These are phyloP conservation scores for Anisodus tanguticus DNA, from an alignment of 257 asterid species.

Conservation along the genomic window DNA sequence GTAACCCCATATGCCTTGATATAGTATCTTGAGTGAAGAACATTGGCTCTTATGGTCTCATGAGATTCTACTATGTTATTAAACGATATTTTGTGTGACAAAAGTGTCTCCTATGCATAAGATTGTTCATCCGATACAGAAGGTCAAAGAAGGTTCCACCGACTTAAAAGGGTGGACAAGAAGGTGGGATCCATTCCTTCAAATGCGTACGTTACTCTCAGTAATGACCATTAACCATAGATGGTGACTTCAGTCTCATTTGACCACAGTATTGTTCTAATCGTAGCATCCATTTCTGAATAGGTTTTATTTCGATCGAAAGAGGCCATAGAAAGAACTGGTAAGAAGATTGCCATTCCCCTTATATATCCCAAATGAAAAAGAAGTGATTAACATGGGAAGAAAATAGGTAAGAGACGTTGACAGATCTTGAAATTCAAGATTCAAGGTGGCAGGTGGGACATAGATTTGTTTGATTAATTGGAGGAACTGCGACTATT, in stretches of 20 bases:
- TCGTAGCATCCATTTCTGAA: not conserved
- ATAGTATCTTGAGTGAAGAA: not conserved
- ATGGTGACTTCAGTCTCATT: not conserved
- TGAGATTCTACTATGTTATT: not conserved
- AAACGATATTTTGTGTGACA: not conserved
- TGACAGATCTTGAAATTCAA: not conserved
- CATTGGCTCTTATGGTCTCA: not conserved
- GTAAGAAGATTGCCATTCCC: not conserved
- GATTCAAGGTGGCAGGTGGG: not conserved
- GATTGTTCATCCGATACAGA: no score
- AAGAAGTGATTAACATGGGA: not conserved
- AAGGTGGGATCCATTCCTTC: not conserved
- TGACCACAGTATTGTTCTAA: not conserved
- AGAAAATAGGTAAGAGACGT: not conserved
- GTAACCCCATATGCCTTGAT: not conserved
- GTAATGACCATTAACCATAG: not conserved
- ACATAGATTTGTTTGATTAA: no score
- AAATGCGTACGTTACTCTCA: not conserved
- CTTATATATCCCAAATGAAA: not conserved
- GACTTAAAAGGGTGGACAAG: not conserved
- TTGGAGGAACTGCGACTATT: no score
- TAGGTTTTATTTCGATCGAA: not conserved
- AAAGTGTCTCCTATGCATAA: not conserved
- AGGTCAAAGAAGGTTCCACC: not conserved
- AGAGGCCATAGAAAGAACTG: not conserved